Percentiles rank a stretch among this genome's conserved stretches.
Evolutionary conservation across 306 rosid genomes (phyloP).

Genomic region (Trifolium repens): DNA sequence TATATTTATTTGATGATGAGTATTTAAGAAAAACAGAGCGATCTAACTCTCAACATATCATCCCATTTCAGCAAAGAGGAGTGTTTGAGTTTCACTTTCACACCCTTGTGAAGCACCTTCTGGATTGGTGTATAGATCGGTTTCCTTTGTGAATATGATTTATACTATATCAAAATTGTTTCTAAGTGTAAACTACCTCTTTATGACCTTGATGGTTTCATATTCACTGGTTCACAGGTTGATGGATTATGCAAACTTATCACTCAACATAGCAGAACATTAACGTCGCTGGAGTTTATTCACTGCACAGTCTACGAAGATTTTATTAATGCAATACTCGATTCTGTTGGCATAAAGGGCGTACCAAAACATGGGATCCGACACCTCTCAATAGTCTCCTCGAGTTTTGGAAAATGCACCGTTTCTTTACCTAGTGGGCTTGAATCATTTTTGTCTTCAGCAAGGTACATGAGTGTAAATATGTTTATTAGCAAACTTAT

Average conservation of each 20-base stretch:
- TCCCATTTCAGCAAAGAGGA: constrained; percentile 10
- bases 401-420: constrained; percentile 54
- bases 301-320: constrained; percentile 69
- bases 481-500: constrained; percentile 28
- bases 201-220: constrained; percentile 46
- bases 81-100: constrained; percentile 36
- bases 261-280: constrained; percentile 66
- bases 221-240: constrained; percentile 58
- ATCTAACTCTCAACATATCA: neutral
- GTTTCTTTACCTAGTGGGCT: constrained; percentile 70
- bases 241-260: constrained; percentile 82
- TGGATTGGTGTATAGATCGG: constrained; percentile 10
- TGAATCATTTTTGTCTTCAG: constrained; percentile 68
- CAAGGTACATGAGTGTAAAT: constrained; percentile 60
- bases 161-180: constrained; percentile 31
- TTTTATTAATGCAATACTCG: constrained; percentile 61
- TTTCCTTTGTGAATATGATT: constrained; percentile 21
- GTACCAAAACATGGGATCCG: constrained; percentile 64
- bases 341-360: constrained; percentile 54
- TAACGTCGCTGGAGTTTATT: constrained; percentile 75
- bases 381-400: constrained; percentile 66
- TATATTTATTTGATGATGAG: neutral
- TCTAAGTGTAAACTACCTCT: constrained; percentile 36
- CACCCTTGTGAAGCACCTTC: constrained; percentile 32
- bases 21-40: neutral